A percentile compares a stretch with the other conserved stretches of the same genome.
Conservation (phyloP, 257 asterid genomes). For the Forsythia suspensa region DNA sequence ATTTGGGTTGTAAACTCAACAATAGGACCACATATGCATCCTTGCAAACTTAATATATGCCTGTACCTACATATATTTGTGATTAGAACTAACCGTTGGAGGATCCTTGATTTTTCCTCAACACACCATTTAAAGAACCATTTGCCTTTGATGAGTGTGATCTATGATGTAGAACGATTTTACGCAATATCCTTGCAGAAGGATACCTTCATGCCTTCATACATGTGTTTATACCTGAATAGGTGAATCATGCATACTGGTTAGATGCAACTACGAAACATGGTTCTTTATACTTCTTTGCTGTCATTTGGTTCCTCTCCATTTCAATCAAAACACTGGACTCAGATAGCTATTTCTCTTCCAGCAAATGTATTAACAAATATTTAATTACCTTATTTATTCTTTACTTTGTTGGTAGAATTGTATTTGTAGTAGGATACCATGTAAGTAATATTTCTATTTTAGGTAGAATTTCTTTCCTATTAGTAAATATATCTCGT, state of each 20-base stretch:
- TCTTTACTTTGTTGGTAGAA: too few species aligned
- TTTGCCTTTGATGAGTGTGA: too few species aligned
- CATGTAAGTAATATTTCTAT: too few species aligned
- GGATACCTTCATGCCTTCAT: background rate
- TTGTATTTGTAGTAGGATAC: too few species aligned
- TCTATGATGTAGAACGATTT: too few species aligned
- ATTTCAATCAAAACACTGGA: background rate
- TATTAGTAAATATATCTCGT: too few species aligned
- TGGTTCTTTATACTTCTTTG: background rate
- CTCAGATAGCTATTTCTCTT: background rate
- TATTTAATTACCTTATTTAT: too few species aligned
- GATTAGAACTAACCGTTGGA: background rate
- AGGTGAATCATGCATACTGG: background rate
- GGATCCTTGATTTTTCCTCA: background rate
- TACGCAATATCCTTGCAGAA: background rate
- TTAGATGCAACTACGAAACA: background rate
- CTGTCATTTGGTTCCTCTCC: background rate
- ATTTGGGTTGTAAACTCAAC: too few species aligned
- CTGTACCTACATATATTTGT: slow-evolving; percentile 9
- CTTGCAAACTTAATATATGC: background rate
- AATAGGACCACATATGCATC: background rate
- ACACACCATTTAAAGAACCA: background rate
- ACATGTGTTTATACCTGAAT: background rate
- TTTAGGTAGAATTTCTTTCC: too few species aligned
- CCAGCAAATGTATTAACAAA: too few species aligned